These are phyloP conservation scores for Colletotrichum gloeosporioides DNA, from an alignment of 2,329 filamentous ascomycete genomes.

Conservation along the genomic window DNA sequence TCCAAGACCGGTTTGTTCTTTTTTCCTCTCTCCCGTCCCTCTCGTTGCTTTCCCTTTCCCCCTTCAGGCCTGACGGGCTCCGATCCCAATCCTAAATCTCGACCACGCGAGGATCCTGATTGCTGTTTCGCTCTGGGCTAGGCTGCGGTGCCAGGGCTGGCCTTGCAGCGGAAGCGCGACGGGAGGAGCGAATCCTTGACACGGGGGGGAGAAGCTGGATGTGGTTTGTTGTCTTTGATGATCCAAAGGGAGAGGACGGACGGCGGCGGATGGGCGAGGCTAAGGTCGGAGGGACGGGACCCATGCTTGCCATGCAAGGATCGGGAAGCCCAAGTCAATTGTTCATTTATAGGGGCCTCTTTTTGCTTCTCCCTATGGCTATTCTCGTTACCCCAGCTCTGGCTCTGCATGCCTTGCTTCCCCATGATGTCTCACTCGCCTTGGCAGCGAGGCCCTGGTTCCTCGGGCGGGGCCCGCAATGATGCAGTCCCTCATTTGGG, in stretches of 20 bases:
- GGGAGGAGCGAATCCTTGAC: not conserved
- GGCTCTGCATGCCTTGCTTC: constrained; percentile 6
- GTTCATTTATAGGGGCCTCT: constrained; percentile 10
- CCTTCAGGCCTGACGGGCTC: not conserved
- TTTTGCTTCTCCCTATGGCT: constrained; percentile 10
- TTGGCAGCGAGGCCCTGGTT: not conserved
- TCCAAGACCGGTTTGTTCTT: not conserved
- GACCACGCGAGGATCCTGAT: not conserved
- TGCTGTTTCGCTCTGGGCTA: not conserved
- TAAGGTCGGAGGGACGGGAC: not conserved
- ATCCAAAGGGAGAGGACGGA: constrained; percentile 3
- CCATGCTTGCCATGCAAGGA: not conserved
- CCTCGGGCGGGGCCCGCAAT: not conserved
- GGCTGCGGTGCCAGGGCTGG: not conserved
- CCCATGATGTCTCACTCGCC: constrained; percentile 4
- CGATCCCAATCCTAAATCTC: not conserved
- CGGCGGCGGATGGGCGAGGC: not conserved
- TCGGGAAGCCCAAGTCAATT: not conserved
- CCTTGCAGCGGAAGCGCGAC: not conserved
- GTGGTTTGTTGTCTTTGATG: constrained; percentile 13
- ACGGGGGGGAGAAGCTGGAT: not conserved
- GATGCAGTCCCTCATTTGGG: not conserved
- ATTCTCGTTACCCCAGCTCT: constrained; percentile 16
- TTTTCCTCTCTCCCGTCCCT: not conserved
- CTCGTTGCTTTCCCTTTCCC: not conserved